Evolutionary conservation across 1,284 basidiomycete species (phyloP), one percentile per base, ranked within the genome.

Genomic region (Moesziomyces aphidis): DNA sequence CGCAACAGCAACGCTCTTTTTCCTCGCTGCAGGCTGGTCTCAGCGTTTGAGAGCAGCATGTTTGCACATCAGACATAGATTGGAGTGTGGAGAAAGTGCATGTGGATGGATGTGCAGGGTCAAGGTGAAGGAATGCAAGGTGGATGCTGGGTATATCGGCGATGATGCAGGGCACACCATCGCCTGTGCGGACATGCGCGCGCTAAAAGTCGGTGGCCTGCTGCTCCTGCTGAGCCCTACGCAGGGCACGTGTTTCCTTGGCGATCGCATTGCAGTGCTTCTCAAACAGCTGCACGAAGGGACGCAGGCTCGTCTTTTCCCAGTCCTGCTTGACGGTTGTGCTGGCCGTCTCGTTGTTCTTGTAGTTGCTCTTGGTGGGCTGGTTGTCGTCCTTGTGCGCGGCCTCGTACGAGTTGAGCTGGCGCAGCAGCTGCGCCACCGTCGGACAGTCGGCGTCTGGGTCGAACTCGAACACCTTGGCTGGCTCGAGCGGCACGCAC

Each of bases 211-310:
- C 73, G 43, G 48, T 61, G 13, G 73, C 59, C 26, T 64, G 56
- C 61, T 68, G 60, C 28, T 76, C 64, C 60, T 76, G 73, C 61
- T 68, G 64, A 17, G 63, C 61, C 24, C 58, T 54, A 1, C 73
- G 50, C 19, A 39, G 10, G 4, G 60, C 57, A 11, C 73, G 44
- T 0, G 73, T 69, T 50, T 76, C 68, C 22, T 68, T 76, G 23
- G 68, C 68, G 24, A 76, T 72, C 5, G 73, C 68, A 50, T 64
- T 68, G 21, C 87, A 86, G 68, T 97, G 93, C 79, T 88, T 88
- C 69, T 98, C 93, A 70, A 99, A 87, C 87, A 97, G 89, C 52
- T 95, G 92, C 42, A 99, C 91, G 80, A 95, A 98, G 4, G 92
- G 92, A 80, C 90, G 92, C 70, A 99, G 86, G 34, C 86, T 87